phyloP scores from a whole-genome alignment of 1,139 yeast species.

The Yamadazyma oceani region DNA sequence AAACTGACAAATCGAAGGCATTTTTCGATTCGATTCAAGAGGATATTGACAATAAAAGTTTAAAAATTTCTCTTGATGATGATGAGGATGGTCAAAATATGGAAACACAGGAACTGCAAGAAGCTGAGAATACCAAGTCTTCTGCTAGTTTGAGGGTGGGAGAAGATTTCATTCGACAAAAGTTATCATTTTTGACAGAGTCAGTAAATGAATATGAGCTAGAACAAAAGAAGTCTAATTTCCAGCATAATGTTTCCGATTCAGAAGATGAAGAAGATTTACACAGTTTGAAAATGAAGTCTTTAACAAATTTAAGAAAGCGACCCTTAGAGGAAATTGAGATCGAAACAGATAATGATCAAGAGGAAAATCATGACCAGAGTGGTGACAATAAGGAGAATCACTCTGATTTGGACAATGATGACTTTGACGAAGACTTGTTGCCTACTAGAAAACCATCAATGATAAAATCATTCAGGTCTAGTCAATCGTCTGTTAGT shows the following conservation, averaged over 20 bases:
- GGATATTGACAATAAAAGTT: slow-evolving; percentile 17
- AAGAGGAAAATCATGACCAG: slow-evolving; percentile 8
- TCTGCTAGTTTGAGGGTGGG: slow-evolving; percentile 24
- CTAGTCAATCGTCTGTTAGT: slow-evolving; percentile 31
- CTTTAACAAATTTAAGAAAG: slow-evolving; percentile 30
- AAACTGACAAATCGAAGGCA: slow-evolving; percentile 62
- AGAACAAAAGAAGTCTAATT: slow-evolving; percentile 31
- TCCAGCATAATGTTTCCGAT: slow-evolving; percentile 35
- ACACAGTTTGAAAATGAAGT: slow-evolving; percentile 45
- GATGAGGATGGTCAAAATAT: slow-evolving; percentile 22
- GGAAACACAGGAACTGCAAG: slow-evolving; percentile 3
- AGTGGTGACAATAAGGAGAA: slow-evolving; percentile 11
- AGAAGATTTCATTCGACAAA: slow-evolving; percentile 61
- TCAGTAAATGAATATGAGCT: slow-evolving; percentile 33
- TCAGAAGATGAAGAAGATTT: slow-evolving; percentile 46
- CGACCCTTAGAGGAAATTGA: slow-evolving; percentile 19
- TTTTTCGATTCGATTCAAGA: slow-evolving; percentile 74
- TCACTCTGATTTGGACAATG: slow-evolving; percentile 14
- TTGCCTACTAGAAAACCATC: slow-evolving; percentile 48
- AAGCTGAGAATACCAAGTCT: slow-evolving; percentile 6
- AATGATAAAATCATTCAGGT: slow-evolving; percentile 46
- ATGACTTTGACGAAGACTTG: slow-evolving; percentile 30
- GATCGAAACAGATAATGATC: slow-evolving; percentile 18
- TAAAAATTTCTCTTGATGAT: slow-evolving; percentile 28
- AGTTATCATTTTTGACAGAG: slow-evolving; percentile 58